A percentile compares a stretch with the other conserved stretches of the same genome.
Evolutionary conservation across 257 asterid species (phyloP).

Genomic region (Scutellaria baicalensis): DNA sequence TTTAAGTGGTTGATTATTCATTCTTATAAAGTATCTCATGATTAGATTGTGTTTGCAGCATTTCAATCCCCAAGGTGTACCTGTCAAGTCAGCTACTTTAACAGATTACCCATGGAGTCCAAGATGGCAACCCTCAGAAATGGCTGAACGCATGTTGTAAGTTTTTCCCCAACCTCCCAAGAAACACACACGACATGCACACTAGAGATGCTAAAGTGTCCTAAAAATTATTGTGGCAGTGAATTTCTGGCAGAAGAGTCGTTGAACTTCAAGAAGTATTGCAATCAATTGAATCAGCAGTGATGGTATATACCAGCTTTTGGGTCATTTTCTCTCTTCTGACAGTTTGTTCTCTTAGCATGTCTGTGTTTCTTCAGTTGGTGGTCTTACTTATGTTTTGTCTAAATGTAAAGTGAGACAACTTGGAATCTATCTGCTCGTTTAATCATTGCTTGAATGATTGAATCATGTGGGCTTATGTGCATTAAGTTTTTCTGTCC

Average conservation of each 20-base stretch:
- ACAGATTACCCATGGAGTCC: constrained; percentile 91
- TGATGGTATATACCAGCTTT: neutral
- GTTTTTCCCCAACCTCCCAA: constrained; percentile 8
- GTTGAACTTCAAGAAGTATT: constrained; percentile 78
- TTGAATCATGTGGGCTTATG: neutral
- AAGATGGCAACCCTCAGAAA: constrained; percentile 68
- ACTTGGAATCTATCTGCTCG: neutral
- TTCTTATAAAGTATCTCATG: neutral
- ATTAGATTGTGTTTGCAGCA: constrained; percentile 39
- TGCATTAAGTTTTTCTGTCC: neutral
- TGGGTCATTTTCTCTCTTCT: neutral
- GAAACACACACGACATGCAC: neutral
- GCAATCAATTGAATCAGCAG: constrained; percentile 50
- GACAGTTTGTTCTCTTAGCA: neutral
- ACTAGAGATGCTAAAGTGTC: neutral
- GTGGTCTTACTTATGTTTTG: neutral
- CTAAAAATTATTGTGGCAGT: constrained; percentile 28
- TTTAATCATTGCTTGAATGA: neutral
- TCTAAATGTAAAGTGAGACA: constrained; percentile 12
- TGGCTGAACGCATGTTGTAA: constrained; percentile 81
- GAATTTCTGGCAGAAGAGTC: constrained; percentile 73
- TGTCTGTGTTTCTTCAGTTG: neutral
- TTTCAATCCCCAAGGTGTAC: constrained; percentile 49
- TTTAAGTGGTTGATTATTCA: neutral
- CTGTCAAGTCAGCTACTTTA: constrained; percentile 54